Percentiles rank a stretch among this genome's conserved stretches.
These are phyloP conservation scores for Penicillium sp. DNA, from an alignment of 2,329 filamentous ascomycete genomes.

Conservation along the genomic window DNA sequence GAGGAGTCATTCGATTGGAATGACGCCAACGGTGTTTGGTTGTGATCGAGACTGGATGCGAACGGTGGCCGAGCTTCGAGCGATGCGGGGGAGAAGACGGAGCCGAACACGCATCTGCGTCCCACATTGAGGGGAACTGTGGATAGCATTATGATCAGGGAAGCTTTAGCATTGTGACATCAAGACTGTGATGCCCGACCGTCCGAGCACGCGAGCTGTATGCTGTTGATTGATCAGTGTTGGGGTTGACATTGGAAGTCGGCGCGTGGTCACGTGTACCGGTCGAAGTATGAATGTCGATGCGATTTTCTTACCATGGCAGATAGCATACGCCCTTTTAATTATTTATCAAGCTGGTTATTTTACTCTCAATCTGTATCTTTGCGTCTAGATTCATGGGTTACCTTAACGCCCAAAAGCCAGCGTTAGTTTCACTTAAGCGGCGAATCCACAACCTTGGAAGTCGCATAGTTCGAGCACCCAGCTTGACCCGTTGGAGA, in stretches of 20 bases:
- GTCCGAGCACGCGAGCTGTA: not conserved
- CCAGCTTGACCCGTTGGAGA: too few relatives aligned
- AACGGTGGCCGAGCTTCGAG: conserved; percentile 31
- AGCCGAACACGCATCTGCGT: conserved; percentile 42
- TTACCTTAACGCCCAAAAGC: too few relatives aligned
- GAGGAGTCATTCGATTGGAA: conserved; percentile 16
- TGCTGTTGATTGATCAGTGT: not conserved
- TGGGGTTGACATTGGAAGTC: not conserved
- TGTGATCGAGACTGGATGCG: conserved; percentile 22
- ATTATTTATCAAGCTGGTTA: too few relatives aligned
- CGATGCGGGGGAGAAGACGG: conserved; percentile 41
- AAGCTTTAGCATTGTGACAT: conserved; percentile 15
- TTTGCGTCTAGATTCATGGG: too few relatives aligned
- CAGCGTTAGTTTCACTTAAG: too few relatives aligned
- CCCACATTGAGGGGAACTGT: conserved; percentile 23
- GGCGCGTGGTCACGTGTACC: conserved; percentile 9
- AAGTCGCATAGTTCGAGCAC: too few relatives aligned
- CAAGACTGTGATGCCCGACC: not conserved
- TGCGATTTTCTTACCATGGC: too few relatives aligned
- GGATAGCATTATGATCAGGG: conserved; percentile 23
- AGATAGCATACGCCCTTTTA: too few relatives aligned
- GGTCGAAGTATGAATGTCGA: not conserved
- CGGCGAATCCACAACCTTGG: too few relatives aligned
- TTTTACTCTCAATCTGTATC: too few relatives aligned
- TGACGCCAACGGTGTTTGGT: conserved; percentile 13